Percentiles rank a stretch among this genome's conserved stretches.
Conservation (phyloP, 2,329 filamentous ascomycete species). For the Colletotrichum plurivorum region DNA sequence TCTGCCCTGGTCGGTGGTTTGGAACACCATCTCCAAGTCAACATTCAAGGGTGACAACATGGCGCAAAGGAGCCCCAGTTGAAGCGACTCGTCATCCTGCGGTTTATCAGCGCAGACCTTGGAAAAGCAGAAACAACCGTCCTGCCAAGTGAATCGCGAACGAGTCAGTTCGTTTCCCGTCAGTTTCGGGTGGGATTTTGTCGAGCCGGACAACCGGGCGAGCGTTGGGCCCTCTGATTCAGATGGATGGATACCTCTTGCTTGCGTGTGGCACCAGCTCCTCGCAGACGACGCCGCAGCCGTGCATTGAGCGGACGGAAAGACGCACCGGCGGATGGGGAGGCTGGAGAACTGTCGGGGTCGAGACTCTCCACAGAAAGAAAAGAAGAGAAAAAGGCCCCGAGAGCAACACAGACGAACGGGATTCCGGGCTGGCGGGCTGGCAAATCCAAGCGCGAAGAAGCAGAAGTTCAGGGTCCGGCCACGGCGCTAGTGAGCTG, state of each 20-base stretch:
- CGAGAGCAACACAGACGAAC: conserved; percentile 1
- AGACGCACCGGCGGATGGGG: conserved; percentile 27
- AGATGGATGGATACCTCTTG: conserved; percentile 12
- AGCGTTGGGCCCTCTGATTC: conserved; percentile 12
- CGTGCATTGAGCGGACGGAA: conserved; percentile 24
- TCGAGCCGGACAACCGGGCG: conserved; percentile 12
- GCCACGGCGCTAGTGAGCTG: conserved; percentile 20
- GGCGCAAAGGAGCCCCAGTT: background rate
- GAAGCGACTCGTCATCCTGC: background rate
- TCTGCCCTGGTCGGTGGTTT: background rate
- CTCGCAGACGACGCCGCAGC: conserved; percentile 8
- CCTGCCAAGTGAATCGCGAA: conserved; percentile 1
- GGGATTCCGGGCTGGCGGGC: conserved; percentile 20
- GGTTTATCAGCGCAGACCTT: conserved; percentile 2
- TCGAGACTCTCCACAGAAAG: conserved; percentile 7
- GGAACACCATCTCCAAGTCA: conserved; percentile 1
- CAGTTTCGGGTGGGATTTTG: conserved; percentile 30
- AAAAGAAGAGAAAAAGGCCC: background rate
- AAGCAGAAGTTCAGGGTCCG: conserved; percentile 28
- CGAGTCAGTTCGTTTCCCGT: conserved; percentile 29
- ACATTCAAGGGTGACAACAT: background rate
- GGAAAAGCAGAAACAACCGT: conserved; percentile 15
- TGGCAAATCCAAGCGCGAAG: conserved; percentile 12
- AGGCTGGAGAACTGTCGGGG: conserved; percentile 6
- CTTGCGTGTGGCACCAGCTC: conserved; percentile 8